Percentiles rank a stretch among this genome's conserved stretches.
Evolutionary conservation across 83 land plant genomes (phyloP).

Genomic region (Diphasiastrum complanatum): DNA sequence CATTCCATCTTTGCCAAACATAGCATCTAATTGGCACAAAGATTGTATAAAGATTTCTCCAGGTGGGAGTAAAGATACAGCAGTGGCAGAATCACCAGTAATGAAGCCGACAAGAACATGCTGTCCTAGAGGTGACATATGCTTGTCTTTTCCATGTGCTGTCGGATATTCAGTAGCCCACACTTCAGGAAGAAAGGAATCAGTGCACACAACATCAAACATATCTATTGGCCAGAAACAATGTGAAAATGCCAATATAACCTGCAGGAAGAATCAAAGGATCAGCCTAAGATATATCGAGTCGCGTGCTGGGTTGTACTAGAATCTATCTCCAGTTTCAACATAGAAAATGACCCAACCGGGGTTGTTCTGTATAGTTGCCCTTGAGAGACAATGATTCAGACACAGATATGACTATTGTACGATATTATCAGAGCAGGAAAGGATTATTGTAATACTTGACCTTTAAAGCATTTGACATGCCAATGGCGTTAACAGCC

Average conservation of each 20-base stretch:
- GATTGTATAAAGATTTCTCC: conserved; percentile 14
- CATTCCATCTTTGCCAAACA: conserved; percentile 26
- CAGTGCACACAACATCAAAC: conserved; percentile 28
- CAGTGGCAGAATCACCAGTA: conserved; percentile 20
- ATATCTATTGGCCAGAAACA: conserved; percentile 24
- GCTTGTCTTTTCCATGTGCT: not conserved
- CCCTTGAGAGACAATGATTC: too few species aligned
- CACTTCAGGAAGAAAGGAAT: conserved; percentile 26
- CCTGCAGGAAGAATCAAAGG: too few species aligned
- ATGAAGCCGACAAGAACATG: conserved; percentile 24
- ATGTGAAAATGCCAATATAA: conserved; percentile 17
- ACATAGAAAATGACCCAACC: too few species aligned
- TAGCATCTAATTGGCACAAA: conserved; percentile 14
- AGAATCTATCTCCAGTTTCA: too few species aligned
- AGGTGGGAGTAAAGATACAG: conserved; percentile 9
- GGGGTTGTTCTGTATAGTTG: too few species aligned
- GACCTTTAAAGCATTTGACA: conserved; percentile 24
- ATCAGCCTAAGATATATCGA: too few species aligned
- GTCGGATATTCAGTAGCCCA: conserved; percentile 23
- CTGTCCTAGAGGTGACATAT: conserved; percentile 13
- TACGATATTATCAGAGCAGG: too few species aligned
- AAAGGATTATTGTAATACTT: too few species aligned
- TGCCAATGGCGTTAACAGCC: conserved; percentile 19
- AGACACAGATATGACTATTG: too few species aligned
- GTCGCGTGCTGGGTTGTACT: too few species aligned